Conservation (phyloP, 192 early-diverging fungal species). For the Entrophospora sp. region DNA sequence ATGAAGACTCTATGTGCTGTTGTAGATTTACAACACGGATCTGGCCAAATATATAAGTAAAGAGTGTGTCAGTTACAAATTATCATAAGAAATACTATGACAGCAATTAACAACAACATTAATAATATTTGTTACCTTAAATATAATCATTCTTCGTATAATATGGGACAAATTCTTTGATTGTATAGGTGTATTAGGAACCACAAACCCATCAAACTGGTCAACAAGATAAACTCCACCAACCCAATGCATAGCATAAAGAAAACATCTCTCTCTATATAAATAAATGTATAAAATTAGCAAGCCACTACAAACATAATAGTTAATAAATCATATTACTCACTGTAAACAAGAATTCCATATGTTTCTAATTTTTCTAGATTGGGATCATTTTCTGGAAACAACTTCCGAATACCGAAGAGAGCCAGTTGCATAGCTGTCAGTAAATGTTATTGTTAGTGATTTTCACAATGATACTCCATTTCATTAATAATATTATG, state of each 20-base stretch:
- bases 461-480: neutral
- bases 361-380: neutral
- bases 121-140: neutral
- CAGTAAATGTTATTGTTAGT: neutral
- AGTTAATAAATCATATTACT: neutral
- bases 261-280: neutral
- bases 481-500: no score
- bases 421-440: neutral
- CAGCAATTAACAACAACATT: neutral
- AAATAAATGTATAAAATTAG: neutral
- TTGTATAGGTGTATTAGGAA: neutral
- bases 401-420: neutral
- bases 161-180: neutral
- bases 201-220: neutral
- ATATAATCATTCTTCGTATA: neutral
- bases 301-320: neutral
- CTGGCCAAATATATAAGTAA: no score
- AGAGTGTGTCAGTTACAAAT: neutral
- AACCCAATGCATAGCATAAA: neutral
- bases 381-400: neutral
- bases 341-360: neutral
- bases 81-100: neutral
- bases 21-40: neutral
- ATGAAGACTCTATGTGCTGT: neutral
- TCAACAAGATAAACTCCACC: neutral